Conservation (phyloP, 2,329 filamentous ascomycete genomes). For the Calonectria pteridis region DNA sequence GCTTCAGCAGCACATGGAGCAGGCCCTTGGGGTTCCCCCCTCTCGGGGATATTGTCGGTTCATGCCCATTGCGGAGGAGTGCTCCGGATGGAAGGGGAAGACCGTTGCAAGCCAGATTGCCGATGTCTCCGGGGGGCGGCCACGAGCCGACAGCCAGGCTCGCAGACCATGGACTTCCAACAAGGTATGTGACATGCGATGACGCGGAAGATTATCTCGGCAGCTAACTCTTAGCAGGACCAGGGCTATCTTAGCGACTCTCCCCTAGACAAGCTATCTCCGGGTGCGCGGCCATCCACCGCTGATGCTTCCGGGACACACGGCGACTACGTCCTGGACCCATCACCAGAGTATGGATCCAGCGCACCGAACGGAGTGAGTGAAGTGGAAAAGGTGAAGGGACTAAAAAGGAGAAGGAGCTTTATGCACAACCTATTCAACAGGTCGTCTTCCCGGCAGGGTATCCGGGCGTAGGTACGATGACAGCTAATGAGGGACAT, state of each 20-base stretch:
- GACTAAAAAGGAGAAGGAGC: slow-evolving; percentile 57
- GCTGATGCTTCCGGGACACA: not conserved
- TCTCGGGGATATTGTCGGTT: slow-evolving; percentile 82
- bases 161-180: slow-evolving; percentile 30
- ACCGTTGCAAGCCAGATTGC: slow-evolving; percentile 76
- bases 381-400: slow-evolving; percentile 21
- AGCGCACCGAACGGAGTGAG: not conserved
- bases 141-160: slow-evolving; percentile 16
- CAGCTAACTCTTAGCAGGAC: not conserved
- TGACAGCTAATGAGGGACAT: not conserved
- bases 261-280: not conserved
- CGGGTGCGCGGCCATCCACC: not conserved
- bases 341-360: not conserved
- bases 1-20: slow-evolving; percentile 80
- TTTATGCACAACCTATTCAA: slow-evolving; percentile 60
- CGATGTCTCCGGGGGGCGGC: slow-evolving; percentile 22
- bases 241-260: slow-evolving; percentile 15
- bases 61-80: slow-evolving; percentile 76
- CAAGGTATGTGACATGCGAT: slow-evolving; percentile 24
- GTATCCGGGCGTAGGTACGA: not conserved
- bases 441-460: slow-evolving; percentile 24
- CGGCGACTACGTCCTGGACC: not conserved
- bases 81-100: slow-evolving; percentile 76
- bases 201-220: not conserved
- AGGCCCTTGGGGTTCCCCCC: slow-evolving; percentile 74